Evolutionary conservation across 2,329 filamentous ascomycete genomes (phyloP), one percentile per base, ranked within the genome.

Genomic region (Fusarium buxicola): DNA sequence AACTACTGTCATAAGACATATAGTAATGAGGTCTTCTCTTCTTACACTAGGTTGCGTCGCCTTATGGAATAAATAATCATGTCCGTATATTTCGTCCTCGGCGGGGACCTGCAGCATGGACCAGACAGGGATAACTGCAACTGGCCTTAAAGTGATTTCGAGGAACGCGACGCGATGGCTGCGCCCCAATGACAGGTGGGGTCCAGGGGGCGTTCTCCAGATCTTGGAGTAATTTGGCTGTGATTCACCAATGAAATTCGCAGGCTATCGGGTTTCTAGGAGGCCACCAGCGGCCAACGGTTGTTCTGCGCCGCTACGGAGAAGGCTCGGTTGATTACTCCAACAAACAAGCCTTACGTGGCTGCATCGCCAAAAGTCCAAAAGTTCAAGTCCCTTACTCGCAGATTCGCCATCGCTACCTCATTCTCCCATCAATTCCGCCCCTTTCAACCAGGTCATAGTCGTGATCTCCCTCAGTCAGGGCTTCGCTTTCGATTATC

Each of bases 361-460:
- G 66, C 66, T 69, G 65, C 52, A 69, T 69, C 63, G 60, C 46
- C 58, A 69, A 62, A 69, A 64, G 59, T 64, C 53, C 53, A 48
- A 47, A 60, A 40, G 47, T 64, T 25, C 34, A 39, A 45, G 49
- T 55, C 34, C 51, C 45, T 40, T 39, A 31, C 25, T 64, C 28
- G 44, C 51, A 43, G 32, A 55, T 52, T 59, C 38, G 48, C 48
- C 51, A 52, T 60, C 55, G 46, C 60, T 52, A 32, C 48, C 30
- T 44, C 28, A 15, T 38, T 44, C 44, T 60, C 46, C 27, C 51
- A 57, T 45, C 36, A 55, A 58, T 52, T 60, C 40, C 34, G 18
- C 15, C 25, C 21, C 24, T 46, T 49, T 38, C 27, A 30, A 46
- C 48, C 9, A 44, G 27, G 25, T 34, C 41, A 30, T 56, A 55